These are phyloP conservation scores for Beta corolliflora DNA, from an alignment of 179 eudicot genomes.

Conservation along the genomic window DNA sequence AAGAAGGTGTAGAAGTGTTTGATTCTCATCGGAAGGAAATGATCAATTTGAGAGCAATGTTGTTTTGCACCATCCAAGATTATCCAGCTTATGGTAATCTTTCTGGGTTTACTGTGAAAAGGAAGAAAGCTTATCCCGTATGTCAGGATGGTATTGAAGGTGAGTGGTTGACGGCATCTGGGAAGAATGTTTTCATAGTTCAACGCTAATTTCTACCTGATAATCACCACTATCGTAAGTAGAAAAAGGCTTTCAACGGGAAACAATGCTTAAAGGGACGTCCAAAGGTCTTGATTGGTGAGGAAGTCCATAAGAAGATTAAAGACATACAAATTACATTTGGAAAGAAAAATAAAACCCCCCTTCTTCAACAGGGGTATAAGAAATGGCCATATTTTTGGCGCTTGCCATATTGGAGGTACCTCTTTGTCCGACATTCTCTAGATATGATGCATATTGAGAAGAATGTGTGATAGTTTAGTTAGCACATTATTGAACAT, in stretches of 20 bases:
- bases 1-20: too few species aligned
- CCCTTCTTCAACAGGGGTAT: neutral
- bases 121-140: neutral
- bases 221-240: neutral
- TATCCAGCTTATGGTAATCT: neutral
- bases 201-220: neutral
- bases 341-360: neutral
- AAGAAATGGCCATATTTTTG: neutral
- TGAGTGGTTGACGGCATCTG: neutral
- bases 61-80: too few species aligned
- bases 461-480: too few species aligned
- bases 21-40: neutral
- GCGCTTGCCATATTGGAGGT: neutral
- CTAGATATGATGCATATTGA: too few species aligned
- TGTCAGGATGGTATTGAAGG: neutral
- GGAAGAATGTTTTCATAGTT: neutral
- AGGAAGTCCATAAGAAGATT: neutral
- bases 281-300: neutral
- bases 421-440: too few species aligned
- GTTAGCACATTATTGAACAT: neutral
- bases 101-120: neutral
- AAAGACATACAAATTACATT: neutral
- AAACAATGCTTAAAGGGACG: neutral
- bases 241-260: neutral
- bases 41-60: slow-evolving; percentile 1